These are phyloP conservation scores for Lasiodiplodia gonubiensis DNA, from an alignment of 2,329 filamentous ascomycete species.

Conservation along the genomic window DNA sequence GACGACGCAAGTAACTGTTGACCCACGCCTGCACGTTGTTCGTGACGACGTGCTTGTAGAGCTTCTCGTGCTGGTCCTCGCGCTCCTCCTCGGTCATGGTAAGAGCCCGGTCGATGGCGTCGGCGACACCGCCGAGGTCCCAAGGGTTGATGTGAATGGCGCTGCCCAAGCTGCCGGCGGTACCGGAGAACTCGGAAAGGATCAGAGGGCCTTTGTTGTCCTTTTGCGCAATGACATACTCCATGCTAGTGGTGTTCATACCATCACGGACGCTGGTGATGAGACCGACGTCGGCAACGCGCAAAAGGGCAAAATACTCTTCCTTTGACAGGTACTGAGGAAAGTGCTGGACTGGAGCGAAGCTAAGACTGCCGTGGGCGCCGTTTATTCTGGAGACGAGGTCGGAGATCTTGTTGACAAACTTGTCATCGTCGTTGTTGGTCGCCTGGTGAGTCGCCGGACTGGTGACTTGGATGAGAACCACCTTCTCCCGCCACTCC, in stretches of 20 bases:
- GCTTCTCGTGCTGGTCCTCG: constrained; percentile 69
- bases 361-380: constrained; percentile 83
- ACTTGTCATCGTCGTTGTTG: constrained; percentile 76
- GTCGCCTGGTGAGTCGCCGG: constrained; percentile 81
- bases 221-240: constrained; percentile 92
- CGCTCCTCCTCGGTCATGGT: constrained; percentile 74
- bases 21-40: constrained; percentile 91
- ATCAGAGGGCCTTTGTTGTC: constrained; percentile 87
- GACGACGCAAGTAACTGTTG: constrained; percentile 74
- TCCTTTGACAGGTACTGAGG: constrained; percentile 88
- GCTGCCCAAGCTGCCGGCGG: constrained; percentile 80
- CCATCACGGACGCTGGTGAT: constrained; percentile 96
- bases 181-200: constrained; percentile 95
- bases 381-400: constrained; percentile 92
- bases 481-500: constrained; percentile 89
- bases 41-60: constrained; percentile 83
- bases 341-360: constrained; percentile 91
- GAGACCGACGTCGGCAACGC: constrained; percentile 86
- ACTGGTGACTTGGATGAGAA: constrained; percentile 93
- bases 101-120: constrained; percentile 80
- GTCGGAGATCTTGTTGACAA: constrained; percentile 87
- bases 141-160: constrained; percentile 97
- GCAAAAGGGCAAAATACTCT: constrained; percentile 93
- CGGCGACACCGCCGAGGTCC: constrained; percentile 84
- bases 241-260: constrained; percentile 96